phyloP scores from a whole-genome alignment of 1,139 yeast genomes.

The Yamadazyma membranifaciens region DNA sequence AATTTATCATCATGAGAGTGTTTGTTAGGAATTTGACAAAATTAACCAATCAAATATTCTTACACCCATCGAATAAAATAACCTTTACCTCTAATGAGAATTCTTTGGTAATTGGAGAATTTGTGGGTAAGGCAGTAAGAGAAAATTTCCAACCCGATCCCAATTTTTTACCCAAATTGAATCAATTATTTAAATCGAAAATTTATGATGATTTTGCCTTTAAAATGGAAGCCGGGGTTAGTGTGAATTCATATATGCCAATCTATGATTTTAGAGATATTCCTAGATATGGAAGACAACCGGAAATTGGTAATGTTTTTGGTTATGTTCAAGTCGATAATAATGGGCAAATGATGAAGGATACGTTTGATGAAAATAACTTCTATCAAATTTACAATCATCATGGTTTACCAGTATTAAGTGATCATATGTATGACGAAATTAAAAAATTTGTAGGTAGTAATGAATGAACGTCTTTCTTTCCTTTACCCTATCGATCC shows the following conservation, averaged over 20 bases:
- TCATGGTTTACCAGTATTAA: constrained; percentile 56
- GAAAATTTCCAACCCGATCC: constrained; percentile 19
- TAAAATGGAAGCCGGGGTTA: constrained; percentile 60
- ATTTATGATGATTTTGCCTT: constrained; percentile 54
- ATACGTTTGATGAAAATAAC: constrained; percentile 56
- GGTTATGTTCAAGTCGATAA: constrained; percentile 67
- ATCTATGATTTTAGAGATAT: constrained; percentile 68
- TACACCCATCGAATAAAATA: constrained; percentile 13
- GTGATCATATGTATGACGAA: constrained; percentile 52
- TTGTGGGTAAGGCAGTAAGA: constrained; percentile 6
- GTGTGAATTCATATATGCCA: constrained; percentile 63
- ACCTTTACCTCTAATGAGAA: constrained; percentile 13
- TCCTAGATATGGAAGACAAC: constrained; percentile 67
- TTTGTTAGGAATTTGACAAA: constrained; percentile 9
- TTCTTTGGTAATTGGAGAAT: constrained; percentile 12
- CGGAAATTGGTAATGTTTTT: constrained; percentile 68
- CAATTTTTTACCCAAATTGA: constrained; percentile 28
- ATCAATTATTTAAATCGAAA: constrained; percentile 23
- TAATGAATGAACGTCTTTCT: neutral
- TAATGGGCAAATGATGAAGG: constrained; percentile 53
- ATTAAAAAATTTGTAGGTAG: constrained; percentile 20
- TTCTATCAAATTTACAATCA: constrained; percentile 59
- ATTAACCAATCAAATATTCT: constrained; percentile 15
- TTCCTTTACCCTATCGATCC: too few relatives aligned
- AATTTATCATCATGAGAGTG: constrained; percentile 4